Evolutionary conservation across 1,139 yeast species (phyloP), one percentile per base, ranked within the genome.

Genomic region (Candida tetrigidarum): DNA sequence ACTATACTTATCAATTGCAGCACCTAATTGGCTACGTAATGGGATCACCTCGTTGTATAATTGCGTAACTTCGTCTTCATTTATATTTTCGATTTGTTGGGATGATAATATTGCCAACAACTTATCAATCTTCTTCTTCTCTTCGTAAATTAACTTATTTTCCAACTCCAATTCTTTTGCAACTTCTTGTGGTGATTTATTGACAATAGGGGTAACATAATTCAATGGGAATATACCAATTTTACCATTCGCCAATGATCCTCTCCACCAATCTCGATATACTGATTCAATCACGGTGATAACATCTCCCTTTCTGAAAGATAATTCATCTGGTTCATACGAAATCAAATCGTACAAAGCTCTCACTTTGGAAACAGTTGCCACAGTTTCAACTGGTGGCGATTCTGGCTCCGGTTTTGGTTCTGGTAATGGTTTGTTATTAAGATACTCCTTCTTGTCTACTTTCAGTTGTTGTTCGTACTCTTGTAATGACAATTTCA

Each of bases 241-340:
- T 46, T 76, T 77, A 0, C 97, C 97, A 46, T 80, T 76, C 3
- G 77, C 66, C 42, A 92, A 68, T 4, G 93, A 81, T 4, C 99
- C 99, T 54, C 90, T 78, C 87, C 97, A 89, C 99, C 99, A 93
- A 62, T 93, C 98, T 50, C 90, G 78, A 64, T 91, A 91, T 5
- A 88, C 96, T 14, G 88, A 80, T 57, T 91, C 98, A 40, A 92
- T 76, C 1, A 93, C 96, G 1, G 86, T 85, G 41, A 93, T 92
- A 2, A 84, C 72, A 59, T 86, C 95, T 18, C 90, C 92, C 55
- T 83, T 84, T 39, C 81, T 73, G 60, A 86, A 86, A 0, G 90
- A 82, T 20, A 86, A 66, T 49, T 86, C 91, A 51, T 84, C 91
- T 2, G 80, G 81, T 55, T 84, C 92, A 41, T 80, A 76, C 1